Conservation (phyloP, 176 grass and related monocot genomes). For the Aegilops bicornis region DNA sequence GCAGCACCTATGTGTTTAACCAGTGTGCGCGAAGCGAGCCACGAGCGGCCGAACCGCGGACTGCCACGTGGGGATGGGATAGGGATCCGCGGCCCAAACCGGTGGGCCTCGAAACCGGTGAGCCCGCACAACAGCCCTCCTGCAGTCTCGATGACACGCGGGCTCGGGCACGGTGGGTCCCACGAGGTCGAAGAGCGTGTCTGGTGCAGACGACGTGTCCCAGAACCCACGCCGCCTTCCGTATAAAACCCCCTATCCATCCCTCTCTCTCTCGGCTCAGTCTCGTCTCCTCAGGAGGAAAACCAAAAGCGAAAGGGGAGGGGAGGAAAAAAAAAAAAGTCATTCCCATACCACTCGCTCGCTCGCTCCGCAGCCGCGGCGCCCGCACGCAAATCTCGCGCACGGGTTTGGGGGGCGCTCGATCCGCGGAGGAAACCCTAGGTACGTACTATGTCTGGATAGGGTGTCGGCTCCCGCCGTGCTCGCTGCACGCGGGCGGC, state of each 20-base stretch:
- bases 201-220: conserved; percentile 19
- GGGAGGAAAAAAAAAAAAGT: background rate
- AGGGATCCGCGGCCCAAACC: conserved; percentile 47
- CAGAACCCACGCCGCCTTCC: conserved; percentile 21
- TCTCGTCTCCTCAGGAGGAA: conserved; percentile 18
- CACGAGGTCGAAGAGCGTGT: background rate
- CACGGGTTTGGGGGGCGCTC: conserved; percentile 21
- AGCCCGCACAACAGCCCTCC: background rate
- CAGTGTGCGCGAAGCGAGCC: background rate
- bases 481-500: background rate
- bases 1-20: fast-evolving
- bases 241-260: conserved; percentile 47
- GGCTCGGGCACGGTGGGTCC: background rate
- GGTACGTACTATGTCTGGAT: background rate
- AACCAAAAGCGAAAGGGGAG: conserved; percentile 18
- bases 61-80: conserved; percentile 47
- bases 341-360: background rate
- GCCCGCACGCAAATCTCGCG: conserved; percentile 38
- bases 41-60: background rate
- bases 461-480: background rate
- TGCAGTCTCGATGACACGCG: background rate
- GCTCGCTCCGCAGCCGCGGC: conserved; percentile 4
- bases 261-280: background rate
- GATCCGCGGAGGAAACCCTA: conserved; percentile 59
- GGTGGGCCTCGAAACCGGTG: background rate